Conservation (phyloP, 257 asterid species). For the Nicotiana otophora region DNA sequence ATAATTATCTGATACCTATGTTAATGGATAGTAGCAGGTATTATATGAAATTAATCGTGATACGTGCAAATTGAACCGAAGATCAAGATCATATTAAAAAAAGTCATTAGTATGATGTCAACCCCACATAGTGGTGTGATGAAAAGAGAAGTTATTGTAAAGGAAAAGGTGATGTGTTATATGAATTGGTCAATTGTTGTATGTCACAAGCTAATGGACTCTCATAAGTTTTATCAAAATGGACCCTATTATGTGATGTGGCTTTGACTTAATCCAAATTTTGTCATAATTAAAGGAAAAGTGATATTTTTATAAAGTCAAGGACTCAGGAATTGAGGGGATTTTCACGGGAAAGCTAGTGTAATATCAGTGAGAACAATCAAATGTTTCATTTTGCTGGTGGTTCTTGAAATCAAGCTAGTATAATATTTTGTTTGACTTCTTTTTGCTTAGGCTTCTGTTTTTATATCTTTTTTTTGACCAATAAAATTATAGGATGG, state of each 20-base stretch:
- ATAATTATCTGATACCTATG: no score
- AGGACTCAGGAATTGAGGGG: no score
- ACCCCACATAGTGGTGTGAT: neutral
- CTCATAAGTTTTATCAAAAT: neutral
- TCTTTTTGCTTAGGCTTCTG: neutral
- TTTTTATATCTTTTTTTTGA: neutral
- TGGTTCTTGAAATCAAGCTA: neutral
- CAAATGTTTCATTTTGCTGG: neutral
- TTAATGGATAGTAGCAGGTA: no score
- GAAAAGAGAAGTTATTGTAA: neutral
- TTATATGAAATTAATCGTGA: no score
- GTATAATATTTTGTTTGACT: neutral
- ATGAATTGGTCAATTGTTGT: neutral
- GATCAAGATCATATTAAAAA: no score
- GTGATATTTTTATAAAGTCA: neutral
- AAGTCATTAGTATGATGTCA: neutral
- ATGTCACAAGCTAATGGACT: neutral
- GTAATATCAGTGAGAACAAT: neutral
- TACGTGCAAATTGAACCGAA: no score
- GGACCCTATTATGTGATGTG: neutral
- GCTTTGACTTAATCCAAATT: neutral
- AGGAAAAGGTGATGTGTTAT: neutral
- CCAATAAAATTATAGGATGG: neutral
- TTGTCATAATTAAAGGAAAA: neutral
- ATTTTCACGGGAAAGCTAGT: neutral